Percentiles rank a stretch among this genome's conserved stretches.
Conservation (phyloP, 352 stramenopile species). For the Phytophthora capsici region DNA sequence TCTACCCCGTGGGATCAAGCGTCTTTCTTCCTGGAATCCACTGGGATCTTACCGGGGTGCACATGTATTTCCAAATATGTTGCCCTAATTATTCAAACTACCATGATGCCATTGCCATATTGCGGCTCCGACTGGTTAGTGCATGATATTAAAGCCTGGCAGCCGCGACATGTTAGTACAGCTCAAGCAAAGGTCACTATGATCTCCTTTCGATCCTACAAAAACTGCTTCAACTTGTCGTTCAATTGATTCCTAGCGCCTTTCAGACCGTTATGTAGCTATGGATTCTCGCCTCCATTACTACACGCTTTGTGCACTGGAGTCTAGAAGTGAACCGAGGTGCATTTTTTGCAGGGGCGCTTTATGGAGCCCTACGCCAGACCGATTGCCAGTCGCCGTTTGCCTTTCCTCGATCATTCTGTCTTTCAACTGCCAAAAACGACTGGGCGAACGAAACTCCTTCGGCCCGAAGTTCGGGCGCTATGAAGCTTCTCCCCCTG, state of each 20-base stretch:
- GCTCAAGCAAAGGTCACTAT: no score
- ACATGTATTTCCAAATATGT: no score
- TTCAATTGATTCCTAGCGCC: slow-evolving; percentile 1
- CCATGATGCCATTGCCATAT: no score
- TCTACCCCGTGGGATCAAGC: no score
- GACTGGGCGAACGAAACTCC: slow-evolving; percentile 17
- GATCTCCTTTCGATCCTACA: no score
- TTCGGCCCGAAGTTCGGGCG: no score
- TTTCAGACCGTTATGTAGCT: slow-evolving; percentile 10
- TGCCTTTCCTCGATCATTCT: slow-evolving; percentile 36
- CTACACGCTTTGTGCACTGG: neutral
- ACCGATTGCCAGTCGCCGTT: neutral
- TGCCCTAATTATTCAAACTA: no score
- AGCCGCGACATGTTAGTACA: no score
- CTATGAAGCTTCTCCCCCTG: neutral
- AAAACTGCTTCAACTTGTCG: slow-evolving; percentile 10
- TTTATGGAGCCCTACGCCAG: neutral
- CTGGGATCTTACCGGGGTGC: no score
- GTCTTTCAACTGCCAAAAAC: neutral
- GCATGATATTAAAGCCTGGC: no score
- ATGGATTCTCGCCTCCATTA: slow-evolving; percentile 6
- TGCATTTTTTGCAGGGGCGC: neutral
- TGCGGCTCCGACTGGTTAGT: no score
- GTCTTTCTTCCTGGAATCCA: no score
- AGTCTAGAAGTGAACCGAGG: neutral